Evolutionary conservation across 2,329 filamentous ascomycete genomes (phyloP), one percentile per base, ranked within the genome.

Genomic region (Trichoderma harzianum): DNA sequence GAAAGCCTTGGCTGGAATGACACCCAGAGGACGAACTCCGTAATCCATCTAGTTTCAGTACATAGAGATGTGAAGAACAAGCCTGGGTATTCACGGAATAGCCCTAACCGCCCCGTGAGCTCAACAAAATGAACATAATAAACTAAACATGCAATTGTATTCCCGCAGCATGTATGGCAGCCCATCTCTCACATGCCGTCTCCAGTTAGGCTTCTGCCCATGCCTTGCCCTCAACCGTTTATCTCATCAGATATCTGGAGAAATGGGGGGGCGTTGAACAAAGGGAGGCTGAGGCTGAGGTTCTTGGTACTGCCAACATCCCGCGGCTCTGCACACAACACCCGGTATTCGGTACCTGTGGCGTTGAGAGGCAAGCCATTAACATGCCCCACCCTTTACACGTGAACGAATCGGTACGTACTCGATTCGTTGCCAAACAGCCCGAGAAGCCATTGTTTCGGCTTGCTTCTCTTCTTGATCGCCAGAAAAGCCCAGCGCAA

Each of bases 401-500:
- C 70, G 70, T 72, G 70, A 72, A 72, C 34, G 47, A 53, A 53
- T 12, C 26, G 47, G 47, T 68, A 72, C 64, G 70, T 69, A 72
- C 39, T 61, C 55, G 55, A 36, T 36, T 36, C 57, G 36, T 51
- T 26, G 64, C 70, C 64, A 68, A 68, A 69, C 69, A 55, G 63
- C 26, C 70, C 51, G 26, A 72, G 43, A 39, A 55, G 53, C 64
- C 63, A 62, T 30, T 26, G 32, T 47, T 61, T 71, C 62, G 69
- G 63, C 67, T 70, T 64, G 67, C 58, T 51, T 72, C 61, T 70
- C 32, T 32, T 51, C 71, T 70, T 60, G 53, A 72, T 63, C 51
- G 64, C 30, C 39, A 47, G 60, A 70, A 64, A 53, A 60, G 60
- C 62, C 58, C 71, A 72, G 71, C 71, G 67, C 71, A 72, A 72